Base-by-base conservation (phyloP, 2,329 filamentous ascomycete species). In the Talaromyces pinophilus region DNA sequence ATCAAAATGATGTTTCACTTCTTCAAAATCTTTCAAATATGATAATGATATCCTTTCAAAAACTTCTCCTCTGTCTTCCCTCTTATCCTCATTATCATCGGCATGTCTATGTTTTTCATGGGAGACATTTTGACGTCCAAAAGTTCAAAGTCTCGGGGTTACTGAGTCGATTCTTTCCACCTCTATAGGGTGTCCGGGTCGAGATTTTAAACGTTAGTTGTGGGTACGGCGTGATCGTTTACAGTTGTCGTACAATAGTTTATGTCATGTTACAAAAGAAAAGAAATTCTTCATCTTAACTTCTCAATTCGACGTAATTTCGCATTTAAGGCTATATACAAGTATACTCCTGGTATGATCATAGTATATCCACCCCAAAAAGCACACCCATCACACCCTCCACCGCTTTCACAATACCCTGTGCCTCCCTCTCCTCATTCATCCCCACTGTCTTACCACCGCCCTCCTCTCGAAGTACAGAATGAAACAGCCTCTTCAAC, bases 401-500 rank as follows among this genome's bases (percentile, higher is more conserved):
- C 10, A 73, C 74, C 22, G 78, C 78, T 28, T 72, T 73, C n/a
- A 79, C 59, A 62, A 81, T 72, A 6, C 70, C 67, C 62, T 74
- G 71, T 44, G 70, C 68, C 65, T 75, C 71, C 33, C 69, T 70
- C 15, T 69, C 70, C 17, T 67, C 69, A 48, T 66, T 66, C 25
- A 66, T 65, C 3, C 17, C 65, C 65, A 2, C 64, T 66, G 13
- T 61, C 15, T 33, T 60, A 28, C 64, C 73, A 10, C 35, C 40
- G 35, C 52, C n/a, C 22, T 57, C 40, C 13, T 65, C 73, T 46
- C 61, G 72, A 8, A 80, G 65, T 59, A 80, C 67, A n/a, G 71
- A 72, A 59, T 75, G 71, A 52, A 81, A 80, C 35, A 80, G 67
- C n/a, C 72, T 74, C 65, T 77, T 80, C 10, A 75, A 70, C 63